phyloP scores from a whole-genome alignment of 164 flowering plant species.

The Magnolia sinica region DNA sequence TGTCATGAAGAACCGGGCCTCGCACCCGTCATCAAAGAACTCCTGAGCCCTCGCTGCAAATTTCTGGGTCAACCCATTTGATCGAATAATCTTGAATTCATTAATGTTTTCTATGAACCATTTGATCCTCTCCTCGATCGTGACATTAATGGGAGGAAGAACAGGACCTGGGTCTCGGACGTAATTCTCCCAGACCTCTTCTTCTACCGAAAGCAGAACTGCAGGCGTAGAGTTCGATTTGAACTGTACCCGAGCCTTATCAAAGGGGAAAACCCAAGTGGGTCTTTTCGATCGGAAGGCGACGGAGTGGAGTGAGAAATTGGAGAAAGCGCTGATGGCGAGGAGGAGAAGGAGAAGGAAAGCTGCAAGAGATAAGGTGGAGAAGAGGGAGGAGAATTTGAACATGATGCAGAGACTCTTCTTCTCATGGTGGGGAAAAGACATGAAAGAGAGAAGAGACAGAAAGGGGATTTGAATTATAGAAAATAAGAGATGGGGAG shows the following conservation, averaged over 20 bases:
- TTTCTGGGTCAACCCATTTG: constrained; percentile 11
- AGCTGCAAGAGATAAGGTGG: constrained; percentile 25
- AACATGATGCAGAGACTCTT: constrained; percentile 6
- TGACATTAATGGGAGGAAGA: constrained; percentile 20
- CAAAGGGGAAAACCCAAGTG: neutral
- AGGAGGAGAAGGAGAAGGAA: constrained; percentile 20
- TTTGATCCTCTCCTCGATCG: constrained; percentile 20
- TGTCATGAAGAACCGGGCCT: constrained; percentile 69
- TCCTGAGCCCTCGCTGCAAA: constrained; percentile 24
- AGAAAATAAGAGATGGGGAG: neutral
- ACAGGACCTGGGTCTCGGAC: constrained; percentile 7
- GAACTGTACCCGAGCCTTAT: neutral
- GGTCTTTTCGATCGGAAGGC: constrained; percentile 1
- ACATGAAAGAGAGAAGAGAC: neutral
- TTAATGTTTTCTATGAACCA: constrained; percentile 30
- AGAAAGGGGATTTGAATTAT: neutral
- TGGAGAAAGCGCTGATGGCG: constrained; percentile 18
- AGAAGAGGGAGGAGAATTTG: no score
- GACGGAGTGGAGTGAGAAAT: constrained; percentile 10
- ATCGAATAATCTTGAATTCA: constrained; percentile 29
- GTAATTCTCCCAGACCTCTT: constrained; percentile 10
- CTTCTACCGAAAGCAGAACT: constrained; percentile 12
- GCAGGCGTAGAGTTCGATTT: constrained; percentile 5
- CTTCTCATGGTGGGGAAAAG: neutral
- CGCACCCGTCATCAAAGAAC: constrained; percentile 38